Evolutionary conservation across 768 basidiomycete species (phyloP).

Genomic region (Podaxis sp.): DNA sequence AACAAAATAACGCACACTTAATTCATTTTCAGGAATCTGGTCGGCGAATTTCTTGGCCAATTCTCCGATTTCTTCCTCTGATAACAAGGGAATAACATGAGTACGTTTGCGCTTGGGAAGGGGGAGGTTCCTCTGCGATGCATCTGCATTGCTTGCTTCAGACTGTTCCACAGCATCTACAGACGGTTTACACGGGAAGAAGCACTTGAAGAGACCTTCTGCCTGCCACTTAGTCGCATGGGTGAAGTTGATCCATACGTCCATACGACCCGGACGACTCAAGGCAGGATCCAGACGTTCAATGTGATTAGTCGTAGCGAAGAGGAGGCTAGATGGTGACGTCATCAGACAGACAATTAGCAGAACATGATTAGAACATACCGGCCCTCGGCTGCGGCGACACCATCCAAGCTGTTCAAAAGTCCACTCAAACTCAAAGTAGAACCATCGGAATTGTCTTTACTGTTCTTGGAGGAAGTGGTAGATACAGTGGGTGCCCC

Average conservation of each 20-base stretch:
- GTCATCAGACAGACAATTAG: constrained; percentile 12
- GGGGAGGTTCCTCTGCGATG: constrained; percentile 67
- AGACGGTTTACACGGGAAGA: constrained; percentile 74
- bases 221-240: constrained; percentile 93
- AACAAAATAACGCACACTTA: constrained; percentile 58
- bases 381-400: constrained; percentile 86
- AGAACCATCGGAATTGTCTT: constrained; percentile 60
- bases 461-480: constrained; percentile 38
- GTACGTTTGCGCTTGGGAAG: constrained; percentile 62
- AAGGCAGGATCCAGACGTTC: constrained; percentile 90
- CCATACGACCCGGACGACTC: constrained; percentile 87
- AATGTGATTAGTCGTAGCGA: constrained; percentile 93
- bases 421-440: constrained; percentile 85
- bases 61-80: constrained; percentile 72
- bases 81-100: constrained; percentile 66
- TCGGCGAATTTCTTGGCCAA: constrained; percentile 83
- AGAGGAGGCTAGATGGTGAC: constrained; percentile 58
- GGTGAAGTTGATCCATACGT: constrained; percentile 90
- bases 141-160: constrained; percentile 32
- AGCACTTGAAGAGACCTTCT: constrained; percentile 91
- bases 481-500: constrained; percentile 59
- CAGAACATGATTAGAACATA: constrained; percentile 34
- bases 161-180: constrained; percentile 21
- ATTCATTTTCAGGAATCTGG: constrained; percentile 82
- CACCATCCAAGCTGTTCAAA: constrained; percentile 83